Conservation (phyloP, 257 asterid genomes). For the Plantago major region DNA sequence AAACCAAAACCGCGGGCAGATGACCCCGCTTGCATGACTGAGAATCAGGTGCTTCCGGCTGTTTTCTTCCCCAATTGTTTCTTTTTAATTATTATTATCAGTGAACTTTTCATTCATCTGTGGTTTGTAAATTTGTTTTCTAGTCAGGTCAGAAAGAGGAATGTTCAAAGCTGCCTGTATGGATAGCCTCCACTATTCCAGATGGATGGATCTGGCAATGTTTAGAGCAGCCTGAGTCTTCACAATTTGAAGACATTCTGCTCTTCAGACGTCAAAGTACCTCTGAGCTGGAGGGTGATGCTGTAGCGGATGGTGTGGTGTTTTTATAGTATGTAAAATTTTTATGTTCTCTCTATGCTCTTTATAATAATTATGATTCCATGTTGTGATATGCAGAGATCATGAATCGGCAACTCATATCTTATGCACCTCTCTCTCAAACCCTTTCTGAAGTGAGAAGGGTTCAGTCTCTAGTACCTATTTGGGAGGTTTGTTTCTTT, state of each 20-base stretch:
- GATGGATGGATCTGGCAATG: slow-evolving; percentile 72
- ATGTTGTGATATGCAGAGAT: slow-evolving; percentile 49
- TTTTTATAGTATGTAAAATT: slow-evolving; percentile 19
- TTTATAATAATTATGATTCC: slow-evolving; percentile 14
- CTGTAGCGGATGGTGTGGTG: slow-evolving; percentile 66
- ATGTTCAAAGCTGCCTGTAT: slow-evolving; percentile 35
- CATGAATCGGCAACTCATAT: slow-evolving; percentile 59
- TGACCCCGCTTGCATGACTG: slow-evolving; percentile 26
- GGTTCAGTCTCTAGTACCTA: slow-evolving; percentile 93
- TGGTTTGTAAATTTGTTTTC: slow-evolving; percentile 22
- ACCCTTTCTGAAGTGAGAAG: slow-evolving; percentile 55
- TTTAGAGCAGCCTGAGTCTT: slow-evolving; percentile 41
- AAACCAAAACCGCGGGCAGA: slow-evolving; percentile 28
- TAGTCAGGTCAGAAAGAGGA: slow-evolving; percentile 59
- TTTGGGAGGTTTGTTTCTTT: slow-evolving; percentile 80
- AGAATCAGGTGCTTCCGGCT: slow-evolving; percentile 43
- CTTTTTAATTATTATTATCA: neutral
- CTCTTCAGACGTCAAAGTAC: slow-evolving; percentile 64
- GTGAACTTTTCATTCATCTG: slow-evolving; percentile 18
- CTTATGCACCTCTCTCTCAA: slow-evolving; percentile 69
- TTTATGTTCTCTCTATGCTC: slow-evolving; percentile 15
- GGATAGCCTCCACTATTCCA: slow-evolving; percentile 83
- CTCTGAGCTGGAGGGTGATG: slow-evolving; percentile 92
- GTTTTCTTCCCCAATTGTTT: slow-evolving; percentile 20
- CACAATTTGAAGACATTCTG: slow-evolving; percentile 35